phyloP scores from a whole-genome alignment of 371 early-diverging fungal species.

The Zopfochytrium polystomum region DNA sequence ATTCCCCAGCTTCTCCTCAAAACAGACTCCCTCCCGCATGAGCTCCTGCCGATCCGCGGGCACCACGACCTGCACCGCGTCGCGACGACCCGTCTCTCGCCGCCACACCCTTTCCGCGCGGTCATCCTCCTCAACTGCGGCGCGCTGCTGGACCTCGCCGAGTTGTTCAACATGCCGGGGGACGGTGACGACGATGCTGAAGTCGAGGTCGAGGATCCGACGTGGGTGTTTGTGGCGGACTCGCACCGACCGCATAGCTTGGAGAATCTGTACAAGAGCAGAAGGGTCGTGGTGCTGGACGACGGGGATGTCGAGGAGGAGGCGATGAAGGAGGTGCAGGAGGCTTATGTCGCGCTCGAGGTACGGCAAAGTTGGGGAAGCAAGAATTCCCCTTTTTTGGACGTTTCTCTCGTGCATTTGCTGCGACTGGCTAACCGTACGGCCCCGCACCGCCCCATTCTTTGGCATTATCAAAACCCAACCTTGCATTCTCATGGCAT shows the following conservation, averaged over 20 bases:
- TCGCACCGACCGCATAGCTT: conserved; percentile 84
- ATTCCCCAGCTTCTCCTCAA: conserved; percentile 59
- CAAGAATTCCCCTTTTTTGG: too few relatives aligned
- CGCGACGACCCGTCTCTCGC: not conserved
- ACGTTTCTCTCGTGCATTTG: too few relatives aligned
- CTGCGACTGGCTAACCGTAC: too few relatives aligned
- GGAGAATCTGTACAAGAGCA: conserved; percentile 58
- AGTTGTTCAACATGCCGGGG: conserved; percentile 55
- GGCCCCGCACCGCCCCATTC: too few relatives aligned
- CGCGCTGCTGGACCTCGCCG: conserved; percentile 67
- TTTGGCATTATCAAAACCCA: too few relatives aligned
- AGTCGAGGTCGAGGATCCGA: too few relatives aligned
- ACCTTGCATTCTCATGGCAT: too few relatives aligned
- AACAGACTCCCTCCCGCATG: conserved; percentile 68
- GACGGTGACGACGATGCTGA: too few relatives aligned
- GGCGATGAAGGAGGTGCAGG: conserved; percentile 56
- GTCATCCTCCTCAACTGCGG: conserved; percentile 88
- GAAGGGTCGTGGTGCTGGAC: conserved; percentile 69
- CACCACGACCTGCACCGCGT: conserved; percentile 2
- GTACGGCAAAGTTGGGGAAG: conserved; percentile 42
- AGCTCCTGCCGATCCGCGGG: too few relatives aligned
- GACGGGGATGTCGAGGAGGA: too few relatives aligned
- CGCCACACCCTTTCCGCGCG: conserved; percentile 55
- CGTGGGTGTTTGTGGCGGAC: conserved; percentile 81
- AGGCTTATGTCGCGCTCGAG: conserved; percentile 66